phyloP scores from a whole-genome alignment of 1,284 basidiomycete genomes.

The Irpex lacteus region DNA sequence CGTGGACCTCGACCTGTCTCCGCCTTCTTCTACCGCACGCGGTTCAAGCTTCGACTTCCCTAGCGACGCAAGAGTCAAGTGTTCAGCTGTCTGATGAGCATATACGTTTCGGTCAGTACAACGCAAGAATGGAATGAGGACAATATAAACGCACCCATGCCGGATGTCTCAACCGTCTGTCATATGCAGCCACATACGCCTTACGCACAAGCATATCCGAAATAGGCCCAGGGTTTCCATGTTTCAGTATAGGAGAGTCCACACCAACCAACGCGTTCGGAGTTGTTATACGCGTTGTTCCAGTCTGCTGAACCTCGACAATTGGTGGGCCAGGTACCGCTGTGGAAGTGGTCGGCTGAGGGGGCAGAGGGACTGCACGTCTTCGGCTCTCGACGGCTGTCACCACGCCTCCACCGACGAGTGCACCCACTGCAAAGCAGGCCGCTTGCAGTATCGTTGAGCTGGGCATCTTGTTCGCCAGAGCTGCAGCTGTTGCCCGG shows the following conservation, averaged over 20 bases:
- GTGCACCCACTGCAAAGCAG: conserved; percentile 70
- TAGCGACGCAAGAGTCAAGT: conserved; percentile 78
- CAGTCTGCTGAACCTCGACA: conserved; percentile 23
- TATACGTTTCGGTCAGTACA: not conserved
- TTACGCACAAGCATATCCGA: conserved; percentile 77
- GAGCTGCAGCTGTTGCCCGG: not conserved
- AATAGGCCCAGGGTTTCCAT: conserved; percentile 82
- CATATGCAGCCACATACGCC: conserved; percentile 89
- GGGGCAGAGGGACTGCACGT: conserved; percentile 11
- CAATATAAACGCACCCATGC: conserved; percentile 67
- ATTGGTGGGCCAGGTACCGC: conserved; percentile 16
- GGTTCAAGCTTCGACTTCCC: conserved; percentile 43
- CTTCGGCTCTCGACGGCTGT: conserved; percentile 34
- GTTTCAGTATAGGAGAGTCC: conserved; percentile 51
- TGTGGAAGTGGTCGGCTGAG: conserved; percentile 7
- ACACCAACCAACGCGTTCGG: conserved; percentile 19
- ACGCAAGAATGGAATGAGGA: not conserved
- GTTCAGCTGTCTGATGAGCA: conserved; percentile 78
- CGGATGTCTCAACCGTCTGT: conserved; percentile 87
- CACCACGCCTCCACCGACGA: conserved; percentile 66
- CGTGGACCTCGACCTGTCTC: conserved; percentile 74
- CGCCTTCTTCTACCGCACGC: conserved; percentile 37
- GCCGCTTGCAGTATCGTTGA: conserved; percentile 55
- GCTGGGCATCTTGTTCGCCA: conserved; percentile 34
- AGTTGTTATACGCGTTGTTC: conserved; percentile 23